Evolutionary conservation across 1,284 basidiomycete species (phyloP), one percentile per base, ranked within the genome.

Genomic region (Cerrena zonata): DNA sequence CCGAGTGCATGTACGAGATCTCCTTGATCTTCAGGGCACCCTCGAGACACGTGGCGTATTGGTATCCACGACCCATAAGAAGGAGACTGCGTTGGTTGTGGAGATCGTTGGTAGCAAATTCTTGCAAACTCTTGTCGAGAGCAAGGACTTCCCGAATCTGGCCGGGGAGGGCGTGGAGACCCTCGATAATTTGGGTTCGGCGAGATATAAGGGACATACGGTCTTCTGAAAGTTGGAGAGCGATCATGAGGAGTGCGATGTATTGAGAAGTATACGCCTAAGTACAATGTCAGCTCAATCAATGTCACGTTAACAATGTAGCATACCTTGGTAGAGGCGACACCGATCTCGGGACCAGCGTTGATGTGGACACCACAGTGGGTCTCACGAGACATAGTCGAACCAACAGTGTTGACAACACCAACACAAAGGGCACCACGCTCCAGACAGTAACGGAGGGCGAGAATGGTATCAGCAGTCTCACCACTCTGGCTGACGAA

Each of bases 331-430:
- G 96, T 99, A n/a, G 94, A 98, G 4, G 96, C 96, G 56, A 99
- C 96, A 80, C 96, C 95, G 57, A 99, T 95, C 76, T 99, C 95
- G 55, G 95, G 95, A 41, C 95, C 95, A 62, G 96, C 95, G 67
- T 99, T 99, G 76, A 99, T 99, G 77, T 99, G 95, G 52, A 99
- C 88, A 89, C 96, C 96, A 61, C 94, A 97, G 77, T 99, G 96
- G 15, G 94, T 95, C 75, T 98, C 94, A 62, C 95, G 90, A 51
- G 95, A 99, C 65, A 99, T 86, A 18, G 95, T 98, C 40, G 94
- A 97, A 53, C 96, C 94, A 66, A 99, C 96, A 37, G 94, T 94
- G 78, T 99, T 99, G 70, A 99, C 94, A 48, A 99, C 91, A 78
- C 95, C 95, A 38, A 94, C 79, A 67, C 92, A 95, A 50, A 99